Evolutionary conservation across 2,329 filamentous ascomycete genomes (phyloP), one percentile per base, ranked within the genome.

Genomic region (Ceratocystis papillata): DNA sequence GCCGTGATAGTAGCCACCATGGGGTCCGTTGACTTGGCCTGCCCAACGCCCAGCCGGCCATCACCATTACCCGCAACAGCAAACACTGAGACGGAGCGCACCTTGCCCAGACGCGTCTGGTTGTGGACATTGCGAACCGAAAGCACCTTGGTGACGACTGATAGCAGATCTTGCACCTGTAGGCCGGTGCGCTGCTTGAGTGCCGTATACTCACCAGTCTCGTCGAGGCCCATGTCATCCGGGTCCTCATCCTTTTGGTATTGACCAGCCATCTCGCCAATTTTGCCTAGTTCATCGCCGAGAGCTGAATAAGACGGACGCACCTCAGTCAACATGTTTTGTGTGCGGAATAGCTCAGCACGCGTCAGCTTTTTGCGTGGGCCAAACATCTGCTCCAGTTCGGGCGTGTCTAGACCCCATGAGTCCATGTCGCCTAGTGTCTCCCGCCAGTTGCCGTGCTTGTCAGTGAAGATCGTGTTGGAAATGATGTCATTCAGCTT

Each of bases 91-190:
- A 81, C 72, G 75, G 87, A 89, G 70, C 82, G 81, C 68, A 99
- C 87, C 81, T 97, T 99, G 74, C 94, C 94, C 77, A 99, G 85
- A 79, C 93, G 89, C 25, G 94, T 97, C 81, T 97, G 93, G 77
- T 99, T 97, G 70, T 84, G 80, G 67, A 99, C 94, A 50, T 77
- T 76, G 72, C 93, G 89, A 3, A 74, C 73, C 60, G 96, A 88
- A 60, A 99, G 77, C 61, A 82, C 80, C 81, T 95, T 96, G 69
- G 83, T 78, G 67, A 83, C 79, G 67, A 96, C 73, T 4, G 73
- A 70, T 60, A 80, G 69, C 70, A 87, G 80, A 28, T 85, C 76
- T 63, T 72, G 70, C 66, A 85, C 76, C 20, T 71, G 77, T 74
- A 86, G 73, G 70, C 83, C 82, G 62, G 82, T 84, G 69, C 79